Percentiles rank a stretch among this genome's conserved stretches.
Conservation (phyloP, 2,329 filamentous ascomycete genomes). For the Pezicula neosporulosa region DNA sequence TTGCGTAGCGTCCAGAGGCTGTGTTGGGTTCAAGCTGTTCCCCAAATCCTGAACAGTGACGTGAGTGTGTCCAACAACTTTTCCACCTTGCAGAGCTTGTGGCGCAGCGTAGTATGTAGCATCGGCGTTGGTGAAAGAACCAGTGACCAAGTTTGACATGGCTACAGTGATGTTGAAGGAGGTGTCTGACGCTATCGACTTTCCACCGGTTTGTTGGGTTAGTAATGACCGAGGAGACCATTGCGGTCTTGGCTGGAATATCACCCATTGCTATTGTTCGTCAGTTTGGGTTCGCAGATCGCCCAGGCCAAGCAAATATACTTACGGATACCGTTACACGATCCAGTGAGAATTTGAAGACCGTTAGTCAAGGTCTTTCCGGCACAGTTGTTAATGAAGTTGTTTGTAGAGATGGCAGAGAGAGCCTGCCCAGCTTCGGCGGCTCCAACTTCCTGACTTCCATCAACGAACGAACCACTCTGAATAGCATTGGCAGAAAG, state of each 20-base stretch:
- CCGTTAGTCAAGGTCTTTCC: conserved; percentile 52
- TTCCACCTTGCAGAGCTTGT: conserved; percentile 23
- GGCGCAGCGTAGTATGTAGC: conserved; percentile 32
- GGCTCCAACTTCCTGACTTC: conserved; percentile 11
- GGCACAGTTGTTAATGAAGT: conserved; percentile 25
- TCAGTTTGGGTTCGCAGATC: not conserved
- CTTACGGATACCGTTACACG: conserved; percentile 46
- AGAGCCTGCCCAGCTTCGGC: conserved; percentile 12
- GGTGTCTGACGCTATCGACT: conserved; percentile 19
- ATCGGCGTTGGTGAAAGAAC: conserved; percentile 31
- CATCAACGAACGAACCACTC: conserved; percentile 16
- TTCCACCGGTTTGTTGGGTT: conserved; percentile 21
- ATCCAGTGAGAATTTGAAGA: conserved; percentile 51
- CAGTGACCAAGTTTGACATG: conserved; percentile 25
- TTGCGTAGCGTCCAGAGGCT: conserved; percentile 18
- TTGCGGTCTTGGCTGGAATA: conserved; percentile 24
- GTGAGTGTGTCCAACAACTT: conserved; percentile 30
- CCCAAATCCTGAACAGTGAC: conserved; percentile 30
- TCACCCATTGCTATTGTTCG: conserved; percentile 16
- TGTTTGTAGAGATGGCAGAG: conserved; percentile 21
- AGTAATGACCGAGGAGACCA: conserved; percentile 29
- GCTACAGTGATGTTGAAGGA: conserved; percentile 27
- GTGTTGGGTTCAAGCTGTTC: conserved; percentile 16
- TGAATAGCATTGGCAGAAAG: conserved; percentile 11
- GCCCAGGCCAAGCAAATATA: not conserved